Base-by-base conservation (phyloP, 768 basidiomycete species). In the Mycena maculata region DNA sequence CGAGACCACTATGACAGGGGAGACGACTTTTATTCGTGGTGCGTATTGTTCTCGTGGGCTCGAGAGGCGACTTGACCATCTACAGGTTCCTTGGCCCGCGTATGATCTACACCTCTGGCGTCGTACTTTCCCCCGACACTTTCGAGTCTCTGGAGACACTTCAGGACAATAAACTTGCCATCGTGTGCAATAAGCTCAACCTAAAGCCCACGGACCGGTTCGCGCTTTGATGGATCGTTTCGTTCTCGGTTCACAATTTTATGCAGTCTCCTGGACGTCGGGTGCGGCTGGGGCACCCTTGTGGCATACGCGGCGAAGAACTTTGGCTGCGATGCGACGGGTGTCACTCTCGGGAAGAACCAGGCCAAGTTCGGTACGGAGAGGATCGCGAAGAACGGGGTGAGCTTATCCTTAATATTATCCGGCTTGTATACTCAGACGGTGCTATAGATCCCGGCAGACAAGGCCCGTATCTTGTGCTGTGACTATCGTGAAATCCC, bases 101-200 rank as follows among this genome's bases (percentile, higher is more conserved):
- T 67, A 98, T 98, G 97, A 89, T 99, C 76, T 99, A 99, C 79
- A 99, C 98, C 13, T 96, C 94, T 28, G 98, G 98, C 69, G 85
- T 99, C 57, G 86, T 98, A 61, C 81, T 82, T 27, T 89, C 92
- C 76, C 80, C 92, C 65, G 86, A 87, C 70, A 81, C 83, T 44
- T 84, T 90, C 68, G 92, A 98, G 78, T 90, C 94, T 15, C 86
- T 99, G 50, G 97, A 99, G 77, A 86, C 95, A 71, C 88, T 99
- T 12, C 98, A 99, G 83, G 97, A 99, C 79, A 99, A 99, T 87
- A 99, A 99, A 79, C 90, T 99, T 60, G 90, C 92, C 18, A 81
- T 98, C 65, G 97, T 99, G 22, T 99, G 98, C 81, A 93, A 91
- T 74, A 99, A 99, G 80, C 88, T 99, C 60, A 86, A 92, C 77